Conservation (phyloP, 1,284 basidiomycete species). For the Rhodotorula sp. region DNA sequence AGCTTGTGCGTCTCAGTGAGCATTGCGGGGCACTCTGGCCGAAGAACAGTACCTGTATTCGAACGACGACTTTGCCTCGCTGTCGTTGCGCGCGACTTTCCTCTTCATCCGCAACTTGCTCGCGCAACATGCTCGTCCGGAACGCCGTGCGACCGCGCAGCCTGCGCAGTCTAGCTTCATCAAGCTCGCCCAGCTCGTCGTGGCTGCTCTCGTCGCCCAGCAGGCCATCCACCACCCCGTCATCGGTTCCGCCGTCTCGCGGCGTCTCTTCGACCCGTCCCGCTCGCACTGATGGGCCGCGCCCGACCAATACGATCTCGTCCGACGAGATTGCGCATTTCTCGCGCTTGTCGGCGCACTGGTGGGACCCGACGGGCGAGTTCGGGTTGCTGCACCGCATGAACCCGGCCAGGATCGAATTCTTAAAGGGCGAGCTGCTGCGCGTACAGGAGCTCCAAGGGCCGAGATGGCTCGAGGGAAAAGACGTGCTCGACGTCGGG, state of each 20-base stretch:
- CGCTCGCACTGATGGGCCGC: neutral
- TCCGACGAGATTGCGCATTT: slow-evolving; percentile 85
- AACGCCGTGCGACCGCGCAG: neutral
- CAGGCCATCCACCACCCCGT: neutral
- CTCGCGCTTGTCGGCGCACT: slow-evolving; percentile 81
- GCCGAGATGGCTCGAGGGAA: slow-evolving; percentile 56
- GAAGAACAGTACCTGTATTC: too few relatives aligned
- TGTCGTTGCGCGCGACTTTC: neutral
- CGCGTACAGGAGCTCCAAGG: slow-evolving; percentile 44
- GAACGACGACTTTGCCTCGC: too few relatives aligned
- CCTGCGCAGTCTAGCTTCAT: neutral
- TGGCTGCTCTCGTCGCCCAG: neutral
- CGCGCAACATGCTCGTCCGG: neutral
- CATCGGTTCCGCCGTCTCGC: neutral
- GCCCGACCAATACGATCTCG: slow-evolving; percentile 41
- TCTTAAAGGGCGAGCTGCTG: slow-evolving; percentile 55
- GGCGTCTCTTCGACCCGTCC: neutral
- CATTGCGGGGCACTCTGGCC: too few relatives aligned
- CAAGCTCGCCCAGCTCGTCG: neutral
- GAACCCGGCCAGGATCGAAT: slow-evolving; percentile 87
- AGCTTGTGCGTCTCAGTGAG: too few relatives aligned
- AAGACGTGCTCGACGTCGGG: slow-evolving; percentile 78
- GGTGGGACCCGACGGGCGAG: slow-evolving; percentile 97
- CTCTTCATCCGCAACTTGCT: neutral
- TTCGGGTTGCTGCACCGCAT: slow-evolving; percentile 87